Evolutionary conservation across 345 rosid species (phyloP), one percentile per base, ranked within the genome.

Genomic region (Lepidium sativum): DNA sequence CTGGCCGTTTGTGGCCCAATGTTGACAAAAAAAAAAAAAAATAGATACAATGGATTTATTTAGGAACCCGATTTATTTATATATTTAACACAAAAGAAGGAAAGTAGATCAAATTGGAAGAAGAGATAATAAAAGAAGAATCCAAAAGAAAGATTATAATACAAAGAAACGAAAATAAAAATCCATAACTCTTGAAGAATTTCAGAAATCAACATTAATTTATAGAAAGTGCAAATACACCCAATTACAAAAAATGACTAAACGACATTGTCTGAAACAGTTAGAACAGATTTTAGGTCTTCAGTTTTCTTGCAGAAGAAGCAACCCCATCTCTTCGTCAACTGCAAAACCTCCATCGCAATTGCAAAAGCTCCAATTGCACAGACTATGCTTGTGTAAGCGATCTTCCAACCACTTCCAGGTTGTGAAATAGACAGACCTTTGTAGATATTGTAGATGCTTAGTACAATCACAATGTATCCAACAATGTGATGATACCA

Each of bases 351-450:
- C 43, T 53, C 61, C 60, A 52, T 65, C 52, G 29, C 33, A 0
- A 58, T 1, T 6, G 63, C 63, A 39, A 58, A 40, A 37, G 11
- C 16, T 40, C 63, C 63, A 15, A 58, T 25, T 4, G 6, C 1
- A 31, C 79, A 63, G 31, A 88, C 63, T 31, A 79, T 42, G 11
- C 68, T 74, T 1, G 62, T 80, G 78, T 90, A 90, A 1, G 85
- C 90, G 49, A 80, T 59, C 82, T 78, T 90, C 97, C 95, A 87
- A 52, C 77, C 69, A 67, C 72, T 47, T 7, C 52, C 82, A 0
- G 95, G 88, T 9, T 84, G 69, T 73, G 84, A 50, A 72, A 87
- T 81, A 44, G 75, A 42, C 16, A 87, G 66, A n/a, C 97, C 97
- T 72, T 77, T 76, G 83, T 82, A 87, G 40, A 85, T 78, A 75